Base-by-base conservation (phyloP, 2,329 filamentous ascomycete genomes). In the Chalara sp. region DNA sequence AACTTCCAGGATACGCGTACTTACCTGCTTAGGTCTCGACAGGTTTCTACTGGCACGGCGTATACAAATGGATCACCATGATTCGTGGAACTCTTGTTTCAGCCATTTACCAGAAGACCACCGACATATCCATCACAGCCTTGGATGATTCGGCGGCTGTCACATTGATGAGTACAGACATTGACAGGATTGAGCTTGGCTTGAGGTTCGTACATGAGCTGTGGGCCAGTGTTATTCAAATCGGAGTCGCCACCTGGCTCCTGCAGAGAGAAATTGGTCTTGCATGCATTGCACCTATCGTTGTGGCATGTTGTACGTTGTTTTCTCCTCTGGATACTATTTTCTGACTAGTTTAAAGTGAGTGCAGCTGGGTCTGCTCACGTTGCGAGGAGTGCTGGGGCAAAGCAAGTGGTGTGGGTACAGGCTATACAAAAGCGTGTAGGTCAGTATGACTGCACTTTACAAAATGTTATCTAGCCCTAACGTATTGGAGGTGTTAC, bases 131-230 rank as follows among this genome's bases (percentile, higher is more conserved):
- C 5, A 55, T 61, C 30, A 61, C 55, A 1, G 50, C 46, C 10
- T 40, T 63, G 1, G 56, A 47, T 39, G 60, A 63, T 43, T 59
- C 58, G 6, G 59, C 58, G 30, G 59, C 61, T 8, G 54, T 65
- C 8, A 63, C 64, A 41, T 48, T 66, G 13, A 65, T 66, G 59
- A 41, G 64, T 12, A 53, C 53, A 13, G 59, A 60, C 46, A 53
- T 58, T 6, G 56, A 58, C 42, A 32, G 44, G 29, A 60, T 60
- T 11, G 59, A 45, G 51, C 50, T 47, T 28, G 67, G 67, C 5
- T 52, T 68, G 32, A 62, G 50, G 13, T 45, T 53, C 5, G 42
- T 63, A 13, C 61, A 64, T 48, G 54, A 61, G 21, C 44, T 63
- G 13, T 64, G 61, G 61, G 53, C 58, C 21, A 53, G 50, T 43